phyloP scores from a whole-genome alignment of 495 filamentous ascomycete genomes.

The Penicillium herquei region DNA sequence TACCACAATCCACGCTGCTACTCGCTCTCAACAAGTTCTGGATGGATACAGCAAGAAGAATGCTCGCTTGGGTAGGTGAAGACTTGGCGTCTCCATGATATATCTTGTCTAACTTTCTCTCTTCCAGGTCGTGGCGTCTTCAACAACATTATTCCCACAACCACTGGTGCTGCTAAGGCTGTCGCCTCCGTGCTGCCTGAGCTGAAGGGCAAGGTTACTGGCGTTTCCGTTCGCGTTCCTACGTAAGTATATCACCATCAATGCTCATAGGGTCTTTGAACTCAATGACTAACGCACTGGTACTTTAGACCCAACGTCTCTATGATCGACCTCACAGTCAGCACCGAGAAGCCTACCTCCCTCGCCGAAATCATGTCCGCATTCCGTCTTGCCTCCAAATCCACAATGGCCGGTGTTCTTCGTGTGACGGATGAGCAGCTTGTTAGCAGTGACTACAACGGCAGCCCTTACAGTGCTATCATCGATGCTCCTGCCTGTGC shows the following conservation, averaged over 20 bases:
- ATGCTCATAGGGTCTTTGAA: too few species aligned
- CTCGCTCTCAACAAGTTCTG: constrained; percentile 36
- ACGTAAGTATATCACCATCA: constrained; percentile 21
- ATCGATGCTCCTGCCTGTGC: constrained; percentile 31
- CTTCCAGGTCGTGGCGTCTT: constrained; percentile 31
- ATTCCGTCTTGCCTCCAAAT: constrained; percentile 32
- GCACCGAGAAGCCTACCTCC: constrained; percentile 32
- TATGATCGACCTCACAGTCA: constrained; percentile 37
- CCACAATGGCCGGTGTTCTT: constrained; percentile 28
- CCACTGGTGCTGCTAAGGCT: constrained; percentile 35
- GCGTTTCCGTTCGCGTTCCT: constrained; percentile 35
- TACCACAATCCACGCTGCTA: constrained; percentile 37
- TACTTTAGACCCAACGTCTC: constrained; percentile 36
- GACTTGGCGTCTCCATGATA: background rate
- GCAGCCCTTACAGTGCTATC: constrained; percentile 30
- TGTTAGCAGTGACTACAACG: constrained; percentile 35
- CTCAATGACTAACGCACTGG: background rate
- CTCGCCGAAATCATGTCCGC: constrained; percentile 29
- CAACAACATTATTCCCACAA: constrained; percentile 37
- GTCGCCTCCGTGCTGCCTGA: constrained; percentile 33
- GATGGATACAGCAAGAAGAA: constrained; percentile 43
- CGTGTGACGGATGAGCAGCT: constrained; percentile 32
- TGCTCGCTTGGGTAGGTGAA: constrained; percentile 26
- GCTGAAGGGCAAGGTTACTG: constrained; percentile 33
- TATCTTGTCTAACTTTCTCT: background rate